A percentile compares a stretch with the other conserved stretches of the same genome.
phyloP scores from a whole-genome alignment of 2,329 filamentous ascomycete genomes.

The Penicillium sp. region DNA sequence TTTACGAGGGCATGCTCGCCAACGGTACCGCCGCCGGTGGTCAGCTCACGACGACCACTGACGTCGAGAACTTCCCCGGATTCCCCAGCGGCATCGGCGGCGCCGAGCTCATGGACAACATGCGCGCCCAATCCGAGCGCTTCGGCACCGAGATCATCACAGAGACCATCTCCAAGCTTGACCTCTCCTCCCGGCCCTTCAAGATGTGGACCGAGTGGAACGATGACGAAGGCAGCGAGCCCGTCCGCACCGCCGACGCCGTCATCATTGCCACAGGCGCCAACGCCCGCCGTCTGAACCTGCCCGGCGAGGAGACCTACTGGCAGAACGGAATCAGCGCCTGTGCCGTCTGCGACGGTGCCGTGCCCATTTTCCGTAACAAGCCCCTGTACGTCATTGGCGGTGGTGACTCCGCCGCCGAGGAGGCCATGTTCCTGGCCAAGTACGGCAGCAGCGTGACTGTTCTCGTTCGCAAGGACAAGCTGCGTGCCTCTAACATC shows the following conservation, averaged over 20 bases:
- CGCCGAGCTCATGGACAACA: constrained; percentile 82
- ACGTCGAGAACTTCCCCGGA: constrained; percentile 95
- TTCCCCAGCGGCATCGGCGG: constrained; percentile 87
- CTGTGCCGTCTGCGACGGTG: constrained; percentile 94
- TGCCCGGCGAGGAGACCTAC: constrained; percentile 85
- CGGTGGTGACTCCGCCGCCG: constrained; percentile 90
- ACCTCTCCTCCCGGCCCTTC: constrained; percentile 76
- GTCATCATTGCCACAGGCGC: constrained; percentile 93
- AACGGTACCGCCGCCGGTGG: constrained; percentile 93
- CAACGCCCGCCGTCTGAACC: constrained; percentile 71
- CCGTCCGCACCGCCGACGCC: constrained; percentile 74
- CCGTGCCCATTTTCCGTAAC: constrained; percentile 92
- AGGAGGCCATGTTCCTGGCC: constrained; percentile 93
- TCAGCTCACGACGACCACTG: constrained; percentile 95
- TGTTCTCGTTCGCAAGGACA: constrained; percentile 79
- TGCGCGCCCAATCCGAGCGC: constrained; percentile 80
- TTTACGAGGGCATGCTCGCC: constrained; percentile 97
- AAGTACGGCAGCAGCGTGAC: constrained; percentile 96
- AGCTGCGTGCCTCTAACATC: constrained; percentile 76
- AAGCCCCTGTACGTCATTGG: constrained; percentile 93
- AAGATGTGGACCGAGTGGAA: constrained; percentile 86
- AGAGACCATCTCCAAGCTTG: constrained; percentile 83
- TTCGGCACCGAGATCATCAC: constrained; percentile 90
- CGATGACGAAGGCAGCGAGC: constrained; percentile 59
- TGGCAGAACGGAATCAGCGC: constrained; percentile 96